Percentiles rank a stretch among this genome's conserved stretches.
These are phyloP conservation scores for Boletus fagicola DNA, from an alignment of 768 basidiomycete species.

Conservation along the genomic window DNA sequence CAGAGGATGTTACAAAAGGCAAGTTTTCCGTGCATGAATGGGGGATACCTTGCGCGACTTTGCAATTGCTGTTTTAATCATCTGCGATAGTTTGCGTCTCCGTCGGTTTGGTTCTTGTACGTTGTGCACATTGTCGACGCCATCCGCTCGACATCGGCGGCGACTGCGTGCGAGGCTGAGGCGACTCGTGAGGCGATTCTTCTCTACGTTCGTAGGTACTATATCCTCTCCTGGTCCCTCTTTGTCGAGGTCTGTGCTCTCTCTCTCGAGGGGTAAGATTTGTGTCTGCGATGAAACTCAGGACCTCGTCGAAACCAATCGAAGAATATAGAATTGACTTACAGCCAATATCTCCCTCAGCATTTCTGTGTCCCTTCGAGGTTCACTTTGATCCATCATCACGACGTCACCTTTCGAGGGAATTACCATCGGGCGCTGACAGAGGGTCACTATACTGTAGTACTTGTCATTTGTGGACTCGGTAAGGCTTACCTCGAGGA, in stretches of 20 bases:
- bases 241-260: slow-evolving; percentile 9
- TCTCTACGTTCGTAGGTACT: slow-evolving; percentile 6
- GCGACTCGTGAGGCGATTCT: slow-evolving; percentile 5
- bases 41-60: slow-evolving; percentile 26
- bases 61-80: slow-evolving; percentile 19
- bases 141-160: not conserved
- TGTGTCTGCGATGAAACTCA: slow-evolving; percentile 13
- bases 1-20: slow-evolving; percentile 21
- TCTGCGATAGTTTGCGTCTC: slow-evolving; percentile 18
- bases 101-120: slow-evolving; percentile 10
- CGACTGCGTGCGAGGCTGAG: slow-evolving; percentile 5
- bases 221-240: slow-evolving; percentile 1
- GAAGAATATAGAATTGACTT: slow-evolving; percentile 2
- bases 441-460: slow-evolving; percentile 7
- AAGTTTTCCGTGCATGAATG: slow-evolving; percentile 10
- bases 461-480: not conserved
- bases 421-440: slow-evolving; percentile 12
- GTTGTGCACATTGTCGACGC: not conserved
- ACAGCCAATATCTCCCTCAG: slow-evolving; percentile 21
- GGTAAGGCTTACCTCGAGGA: slow-evolving; percentile 26
- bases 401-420: not conserved
- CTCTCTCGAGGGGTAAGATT: not conserved
- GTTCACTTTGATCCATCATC: not conserved
- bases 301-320: not conserved
- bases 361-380: slow-evolving; percentile 6